Base-by-base conservation (phyloP, 2,329 filamentous ascomycete species). In the Microsporum canis region DNA sequence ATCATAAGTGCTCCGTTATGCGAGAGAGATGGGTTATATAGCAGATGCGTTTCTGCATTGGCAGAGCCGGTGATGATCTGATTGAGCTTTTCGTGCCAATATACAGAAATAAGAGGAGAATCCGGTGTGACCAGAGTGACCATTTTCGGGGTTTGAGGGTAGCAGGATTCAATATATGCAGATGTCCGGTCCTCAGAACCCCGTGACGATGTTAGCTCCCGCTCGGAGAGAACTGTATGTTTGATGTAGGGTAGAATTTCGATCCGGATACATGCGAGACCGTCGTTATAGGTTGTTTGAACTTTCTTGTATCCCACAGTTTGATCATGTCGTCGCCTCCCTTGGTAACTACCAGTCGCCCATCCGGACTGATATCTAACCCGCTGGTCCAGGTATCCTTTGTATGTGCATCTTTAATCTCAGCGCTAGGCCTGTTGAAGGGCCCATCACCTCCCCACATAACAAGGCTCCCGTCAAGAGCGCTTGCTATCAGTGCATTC, bases 281-380 rank as follows among this genome's bases (percentile, higher is more conserved):
- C 1, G 86, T 88, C 56, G 90, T 89, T 12, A 99, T 82, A 3
- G 94, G 90, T 61, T 87, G 81, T 72, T 94, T 97, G 79, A 99
- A 95, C 70, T 96, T 97, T 62, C 94, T 85, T 2, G 87, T 95
- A 72, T 99, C 94, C 94, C 94, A 99, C 1, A 96, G 80, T 76
- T 97, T 97, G 74, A 99, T 92, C 1, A 88, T 82, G 70, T 95
- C 85, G 73, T 99, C 94, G 58, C 91, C 92, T 60, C 94, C 94
- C 66, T 91, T 82, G 0, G 91, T 96, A 5, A 96, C 87, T 2
- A 97, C 84, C 77, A 96, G 87, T 62, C 92, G 84, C 7, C 94
- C 94, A 72, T 97, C 94, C 0, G 86, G 79, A 66, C 92, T 97
- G 68, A 99, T 88, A 69, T 95, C 91, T 49, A 99, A 76, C 3